Conservation (phyloP, 75 land plant species). For the Picea glauca region DNA sequence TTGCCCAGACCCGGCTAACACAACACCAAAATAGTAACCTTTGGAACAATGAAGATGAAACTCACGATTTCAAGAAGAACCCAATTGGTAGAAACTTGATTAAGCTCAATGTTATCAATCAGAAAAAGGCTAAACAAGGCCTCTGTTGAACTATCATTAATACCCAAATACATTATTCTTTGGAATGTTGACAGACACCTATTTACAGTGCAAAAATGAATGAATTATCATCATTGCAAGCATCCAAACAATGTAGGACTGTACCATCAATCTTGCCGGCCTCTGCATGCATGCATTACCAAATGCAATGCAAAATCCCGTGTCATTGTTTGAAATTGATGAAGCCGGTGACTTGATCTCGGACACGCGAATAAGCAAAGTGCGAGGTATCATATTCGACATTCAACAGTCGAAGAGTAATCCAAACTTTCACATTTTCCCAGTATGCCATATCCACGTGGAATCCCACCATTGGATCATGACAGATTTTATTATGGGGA, state of each 20-base stretch:
- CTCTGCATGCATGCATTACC: neutral
- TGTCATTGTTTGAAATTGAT: neutral
- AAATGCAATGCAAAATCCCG: neutral
- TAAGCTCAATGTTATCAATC: neutral
- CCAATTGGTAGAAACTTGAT: too few species aligned
- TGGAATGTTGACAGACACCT: neutral
- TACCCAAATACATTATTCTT: neutral
- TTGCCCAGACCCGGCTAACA: neutral
- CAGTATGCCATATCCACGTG: too few species aligned
- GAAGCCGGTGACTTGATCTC: neutral
- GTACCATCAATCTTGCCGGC: neutral
- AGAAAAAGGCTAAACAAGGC: neutral
- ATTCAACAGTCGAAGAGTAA: neutral
- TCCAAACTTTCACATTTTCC: neutral
- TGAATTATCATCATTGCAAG: neutral
- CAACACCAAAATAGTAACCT: neutral
- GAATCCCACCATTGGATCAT: neutral
- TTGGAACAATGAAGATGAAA: neutral
- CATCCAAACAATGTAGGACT: neutral
- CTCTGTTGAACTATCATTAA: neutral
- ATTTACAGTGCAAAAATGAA: neutral
- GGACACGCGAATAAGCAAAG: neutral
- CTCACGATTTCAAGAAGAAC: neutral
- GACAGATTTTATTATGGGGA: too few species aligned
- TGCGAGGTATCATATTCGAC: neutral